These are phyloP conservation scores for Daldinia grandis DNA, from an alignment of 495 filamentous ascomycete species.

Conservation along the genomic window DNA sequence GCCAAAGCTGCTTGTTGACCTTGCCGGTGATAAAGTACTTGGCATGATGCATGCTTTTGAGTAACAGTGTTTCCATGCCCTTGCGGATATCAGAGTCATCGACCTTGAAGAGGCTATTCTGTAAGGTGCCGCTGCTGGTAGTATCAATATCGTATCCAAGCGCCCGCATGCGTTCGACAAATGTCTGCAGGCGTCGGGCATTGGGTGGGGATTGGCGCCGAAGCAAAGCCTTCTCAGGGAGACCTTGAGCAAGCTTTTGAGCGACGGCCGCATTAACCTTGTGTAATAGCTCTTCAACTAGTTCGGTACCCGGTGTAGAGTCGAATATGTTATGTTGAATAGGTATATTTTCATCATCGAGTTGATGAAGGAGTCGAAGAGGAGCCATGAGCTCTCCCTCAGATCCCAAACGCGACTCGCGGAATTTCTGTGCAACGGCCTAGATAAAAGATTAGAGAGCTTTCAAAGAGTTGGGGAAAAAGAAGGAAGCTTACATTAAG, in stretches of 20 bases:
- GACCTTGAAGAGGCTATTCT: conserved; percentile 91
- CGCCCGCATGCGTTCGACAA: conserved; percentile 90
- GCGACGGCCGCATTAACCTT: conserved; percentile 91
- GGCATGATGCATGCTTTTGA: conserved; percentile 94
- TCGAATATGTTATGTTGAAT: conserved; percentile 97
- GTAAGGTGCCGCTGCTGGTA: conserved; percentile 86
- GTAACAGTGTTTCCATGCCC: conserved; percentile 94
- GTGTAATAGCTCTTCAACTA: conserved; percentile 93
- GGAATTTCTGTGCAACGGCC: conserved; percentile 85
- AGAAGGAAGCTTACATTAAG: conserved; percentile 69
- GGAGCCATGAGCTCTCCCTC: conserved; percentile 79
- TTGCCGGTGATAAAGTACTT: conserved; percentile 91
- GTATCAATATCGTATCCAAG: conserved; percentile 89
- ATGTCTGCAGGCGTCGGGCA: conserved; percentile 84
- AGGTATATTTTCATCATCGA: conserved; percentile 98
- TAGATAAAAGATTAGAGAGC: conserved; percentile 50
- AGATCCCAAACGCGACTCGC: conserved; percentile 82
- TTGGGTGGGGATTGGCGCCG: conserved; percentile 88
- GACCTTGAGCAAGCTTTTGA: conserved; percentile 76
- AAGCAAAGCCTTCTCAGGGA: conserved; percentile 93
- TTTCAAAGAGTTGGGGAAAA: background rate
- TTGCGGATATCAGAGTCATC: conserved; percentile 87
- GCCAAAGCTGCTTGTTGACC: conserved; percentile 72
- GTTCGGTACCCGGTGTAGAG: conserved; percentile 84
- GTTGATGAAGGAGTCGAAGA: conserved; percentile 85